phyloP scores from a whole-genome alignment of 495 filamentous ascomycete genomes.

The Xylaria telfairii region DNA sequence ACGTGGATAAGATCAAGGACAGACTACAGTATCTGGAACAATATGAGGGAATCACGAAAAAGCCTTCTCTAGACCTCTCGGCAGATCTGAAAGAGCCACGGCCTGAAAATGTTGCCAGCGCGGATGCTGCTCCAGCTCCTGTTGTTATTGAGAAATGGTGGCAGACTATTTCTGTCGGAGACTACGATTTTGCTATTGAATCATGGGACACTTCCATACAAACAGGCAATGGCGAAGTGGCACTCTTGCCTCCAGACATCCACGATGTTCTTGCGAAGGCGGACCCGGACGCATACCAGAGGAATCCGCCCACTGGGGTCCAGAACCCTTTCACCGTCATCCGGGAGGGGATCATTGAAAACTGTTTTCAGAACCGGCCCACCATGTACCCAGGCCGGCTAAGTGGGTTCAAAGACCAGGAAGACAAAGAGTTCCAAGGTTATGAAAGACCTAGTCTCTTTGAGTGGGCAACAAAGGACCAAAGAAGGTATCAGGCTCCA shows the following conservation, averaged over 20 bases:
- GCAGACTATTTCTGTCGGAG: slow-evolving; percentile 30
- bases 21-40: slow-evolving; percentile 28
- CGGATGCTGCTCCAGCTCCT: neutral
- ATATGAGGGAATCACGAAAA: neutral
- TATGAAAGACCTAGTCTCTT: slow-evolving; percentile 36
- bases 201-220: slow-evolving; percentile 30
- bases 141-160: slow-evolving; percentile 20
- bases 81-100: slow-evolving; percentile 24
- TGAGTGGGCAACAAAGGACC: slow-evolving; percentile 37
- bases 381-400: slow-evolving; percentile 36
- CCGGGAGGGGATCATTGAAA: slow-evolving; percentile 39
- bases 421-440: slow-evolving; percentile 25
- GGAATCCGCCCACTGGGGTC: slow-evolving; percentile 3
- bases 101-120: neutral
- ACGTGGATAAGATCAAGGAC: slow-evolving; percentile 29
- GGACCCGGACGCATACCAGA: slow-evolving; percentile 19
- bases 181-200: slow-evolving; percentile 16
- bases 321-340: slow-evolving; percentile 20
- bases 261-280: slow-evolving; percentile 28
- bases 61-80: slow-evolving; percentile 18
- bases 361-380: slow-evolving; percentile 39
- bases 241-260: slow-evolving; percentile 28
- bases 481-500: slow-evolving; percentile 37
- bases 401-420: slow-evolving; percentile 28
- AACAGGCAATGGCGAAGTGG: slow-evolving; percentile 31